phyloP scores from a whole-genome alignment of 345 rosid genomes.

The Euphorbia pulcherrima region DNA sequence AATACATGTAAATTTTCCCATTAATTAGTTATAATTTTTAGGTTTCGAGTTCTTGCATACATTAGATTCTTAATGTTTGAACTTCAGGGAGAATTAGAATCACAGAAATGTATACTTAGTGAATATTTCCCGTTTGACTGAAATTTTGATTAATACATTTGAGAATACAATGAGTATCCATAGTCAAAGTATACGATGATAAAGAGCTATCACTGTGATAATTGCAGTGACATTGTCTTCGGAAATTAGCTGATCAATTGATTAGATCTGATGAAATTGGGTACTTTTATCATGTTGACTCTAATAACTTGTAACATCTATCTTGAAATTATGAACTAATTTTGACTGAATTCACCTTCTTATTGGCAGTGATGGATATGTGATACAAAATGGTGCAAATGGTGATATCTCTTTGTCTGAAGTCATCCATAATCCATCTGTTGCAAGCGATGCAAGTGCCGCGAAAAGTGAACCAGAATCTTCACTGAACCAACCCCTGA shows the following conservation, averaged over 20 bases:
- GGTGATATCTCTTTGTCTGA: conserved; percentile 11
- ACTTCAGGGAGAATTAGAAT: not conserved
- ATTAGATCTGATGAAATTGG: not conserved
- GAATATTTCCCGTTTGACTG: too few relatives aligned
- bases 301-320: not conserved
- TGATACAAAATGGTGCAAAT: conserved; percentile 21
- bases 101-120: too few relatives aligned
- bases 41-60: not conserved
- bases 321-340: not conserved
- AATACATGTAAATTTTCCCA: conserved; percentile 46
- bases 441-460: conserved; percentile 7
- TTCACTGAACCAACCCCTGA: conserved; percentile 21
- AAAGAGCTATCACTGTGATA: not conserved
- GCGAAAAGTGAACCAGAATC: conserved; percentile 7
- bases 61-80: not conserved
- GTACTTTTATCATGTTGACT: not conserved
- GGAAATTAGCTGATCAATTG: too few relatives aligned
- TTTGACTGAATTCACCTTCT: conserved; percentile 3
- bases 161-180: not conserved
- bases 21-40: too few relatives aligned
- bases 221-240: too few relatives aligned
- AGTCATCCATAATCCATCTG: conserved; percentile 21
- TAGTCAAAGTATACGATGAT: not conserved
- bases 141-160: not conserved
- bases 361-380: conserved; percentile 41